Evolutionary conservation across 257 asterid genomes (phyloP).

Genomic region (Solanum appendiculatum): DNA sequence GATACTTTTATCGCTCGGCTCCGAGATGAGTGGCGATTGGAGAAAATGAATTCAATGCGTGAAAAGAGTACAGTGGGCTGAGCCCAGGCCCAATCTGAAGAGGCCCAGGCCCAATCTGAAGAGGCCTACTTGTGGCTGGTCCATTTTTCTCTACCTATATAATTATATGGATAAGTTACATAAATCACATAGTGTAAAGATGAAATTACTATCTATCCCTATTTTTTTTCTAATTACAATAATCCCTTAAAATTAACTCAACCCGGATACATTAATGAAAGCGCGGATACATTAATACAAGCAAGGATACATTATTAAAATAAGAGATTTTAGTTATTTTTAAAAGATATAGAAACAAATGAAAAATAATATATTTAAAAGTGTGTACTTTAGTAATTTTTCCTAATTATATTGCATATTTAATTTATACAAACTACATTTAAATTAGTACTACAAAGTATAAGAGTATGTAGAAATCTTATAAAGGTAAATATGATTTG

Average conservation of each 20-base stretch:
- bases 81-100: background rate
- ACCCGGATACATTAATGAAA: no score
- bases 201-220: no score
- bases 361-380: no score
- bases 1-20: conserved; percentile 70
- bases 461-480: background rate
- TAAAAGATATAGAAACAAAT: no score
- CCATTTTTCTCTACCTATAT: background rate
- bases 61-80: conserved; percentile 23
- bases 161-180: no score
- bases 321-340: no score
- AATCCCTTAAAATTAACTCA: no score
- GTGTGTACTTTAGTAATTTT: no score
- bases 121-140: background rate
- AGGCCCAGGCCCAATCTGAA: background rate
- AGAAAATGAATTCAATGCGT: conserved; percentile 52
- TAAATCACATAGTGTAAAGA: no score
- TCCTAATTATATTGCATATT: background rate
- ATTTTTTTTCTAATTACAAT: no score
- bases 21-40: conserved; percentile 68
- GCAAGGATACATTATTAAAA: no score
- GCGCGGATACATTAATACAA: no score
- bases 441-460: background rate
- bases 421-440: background rate
- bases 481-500: background rate